A percentile compares a stretch with the other conserved stretches of the same genome.
Conservation (phyloP, 2,329 filamentous ascomycete species). For the Sporothrix pallida region DNA sequence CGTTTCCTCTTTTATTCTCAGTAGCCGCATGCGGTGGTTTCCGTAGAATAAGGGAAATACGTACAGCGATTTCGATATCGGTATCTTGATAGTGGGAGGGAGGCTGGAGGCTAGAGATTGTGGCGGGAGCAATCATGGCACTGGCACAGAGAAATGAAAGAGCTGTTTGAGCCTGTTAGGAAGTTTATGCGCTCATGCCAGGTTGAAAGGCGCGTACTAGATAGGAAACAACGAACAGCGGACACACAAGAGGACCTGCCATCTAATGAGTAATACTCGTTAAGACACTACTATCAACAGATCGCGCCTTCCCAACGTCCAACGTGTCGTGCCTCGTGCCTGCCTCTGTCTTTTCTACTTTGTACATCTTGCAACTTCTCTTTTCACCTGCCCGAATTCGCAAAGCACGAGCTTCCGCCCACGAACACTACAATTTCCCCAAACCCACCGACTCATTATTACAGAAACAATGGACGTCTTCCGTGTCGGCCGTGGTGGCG, state of each 20-base stretch:
- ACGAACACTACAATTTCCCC: not conserved
- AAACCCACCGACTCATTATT: not conserved
- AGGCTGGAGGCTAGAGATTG: not conserved
- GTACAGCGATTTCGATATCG: constrained; percentile 7
- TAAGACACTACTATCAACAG: not conserved
- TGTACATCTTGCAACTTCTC: not conserved
- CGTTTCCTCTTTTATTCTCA: constrained; percentile 17
- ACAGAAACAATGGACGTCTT: constrained; percentile 52
- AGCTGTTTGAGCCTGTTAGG: not conserved
- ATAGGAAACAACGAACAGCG: not conserved
- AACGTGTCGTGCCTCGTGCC: not conserved
- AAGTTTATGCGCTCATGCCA: not conserved
- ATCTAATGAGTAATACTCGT: constrained; percentile 20
- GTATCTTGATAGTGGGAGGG: constrained; percentile 20
- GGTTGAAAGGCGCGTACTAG: not conserved
- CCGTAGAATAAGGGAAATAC: constrained; percentile 23
- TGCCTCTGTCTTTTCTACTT: not conserved
- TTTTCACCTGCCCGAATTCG: constrained; percentile 10
- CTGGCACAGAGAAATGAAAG: not conserved
- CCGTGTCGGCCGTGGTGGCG: constrained; percentile 65
- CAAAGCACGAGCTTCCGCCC: not conserved
- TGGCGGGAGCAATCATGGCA: not conserved
- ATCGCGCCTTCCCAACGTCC: not conserved
- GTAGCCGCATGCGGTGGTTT: constrained; percentile 4
- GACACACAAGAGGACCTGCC: not conserved